These are phyloP conservation scores for Lodderomyces margitis DNA, from an alignment of 1,139 yeast species.

Conservation along the genomic window DNA sequence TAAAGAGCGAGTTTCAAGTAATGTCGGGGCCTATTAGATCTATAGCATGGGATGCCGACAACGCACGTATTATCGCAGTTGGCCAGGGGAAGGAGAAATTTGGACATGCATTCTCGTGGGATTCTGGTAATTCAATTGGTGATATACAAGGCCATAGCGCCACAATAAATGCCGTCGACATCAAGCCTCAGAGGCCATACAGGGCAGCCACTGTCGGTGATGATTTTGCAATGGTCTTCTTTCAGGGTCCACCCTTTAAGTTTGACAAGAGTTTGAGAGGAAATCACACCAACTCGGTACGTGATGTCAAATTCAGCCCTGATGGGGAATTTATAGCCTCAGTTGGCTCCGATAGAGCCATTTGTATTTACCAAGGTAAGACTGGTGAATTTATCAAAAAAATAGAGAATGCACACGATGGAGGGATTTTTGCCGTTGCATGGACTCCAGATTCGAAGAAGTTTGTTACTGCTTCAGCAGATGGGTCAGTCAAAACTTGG, in stretches of 20 bases:
- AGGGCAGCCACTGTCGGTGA: slow-evolving; percentile 93
- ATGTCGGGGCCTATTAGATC: slow-evolving; percentile 82
- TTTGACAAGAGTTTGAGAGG: slow-evolving; percentile 72
- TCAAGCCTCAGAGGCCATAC: slow-evolving; percentile 87
- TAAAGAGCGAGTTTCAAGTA: slow-evolving; percentile 81
- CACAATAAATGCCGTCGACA: slow-evolving; percentile 76
- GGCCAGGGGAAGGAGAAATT: slow-evolving; percentile 92
- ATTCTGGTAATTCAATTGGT: slow-evolving; percentile 92
- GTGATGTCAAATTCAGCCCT: slow-evolving; percentile 82
- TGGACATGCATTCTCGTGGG: slow-evolving; percentile 93
- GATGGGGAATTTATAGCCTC: slow-evolving; percentile 71
- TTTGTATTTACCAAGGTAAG: slow-evolving; percentile 82
- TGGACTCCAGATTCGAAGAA: slow-evolving; percentile 61
- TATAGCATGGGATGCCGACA: slow-evolving; percentile 92
- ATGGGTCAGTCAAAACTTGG: slow-evolving; percentile 70
- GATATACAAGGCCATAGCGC: slow-evolving; percentile 95
- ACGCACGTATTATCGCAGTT: slow-evolving; percentile 82
- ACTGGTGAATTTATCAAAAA: slow-evolving; percentile 70
- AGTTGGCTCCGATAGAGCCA: slow-evolving; percentile 82
- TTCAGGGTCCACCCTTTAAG: slow-evolving; percentile 91
- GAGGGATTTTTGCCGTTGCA: slow-evolving; percentile 75
- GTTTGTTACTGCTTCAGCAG: slow-evolving; percentile 85
- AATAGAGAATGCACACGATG: slow-evolving; percentile 60
- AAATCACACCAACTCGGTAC: slow-evolving; percentile 72
- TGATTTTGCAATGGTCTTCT: slow-evolving; percentile 81